A percentile compares a stretch with the other conserved stretches of the same genome.
Evolutionary conservation across 306 rosid genomes (phyloP).

Genomic region (Begonia masoniana): DNA sequence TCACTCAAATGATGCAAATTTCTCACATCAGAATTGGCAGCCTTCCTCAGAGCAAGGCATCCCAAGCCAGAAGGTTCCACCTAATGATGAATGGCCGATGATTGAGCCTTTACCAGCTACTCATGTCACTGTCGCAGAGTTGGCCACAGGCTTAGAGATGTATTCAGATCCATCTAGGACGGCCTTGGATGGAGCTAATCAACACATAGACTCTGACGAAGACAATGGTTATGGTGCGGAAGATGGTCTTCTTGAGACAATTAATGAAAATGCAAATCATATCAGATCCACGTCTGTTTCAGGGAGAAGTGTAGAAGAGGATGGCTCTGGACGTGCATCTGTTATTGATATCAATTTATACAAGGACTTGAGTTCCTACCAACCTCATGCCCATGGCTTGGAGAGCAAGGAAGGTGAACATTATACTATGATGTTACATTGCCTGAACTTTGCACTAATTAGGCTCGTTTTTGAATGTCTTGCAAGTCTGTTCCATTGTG

Average conservation of each 20-base stretch:
- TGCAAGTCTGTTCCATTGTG: no score
- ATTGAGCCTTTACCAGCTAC: conserved; percentile 56
- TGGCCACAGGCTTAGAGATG: conserved; percentile 31
- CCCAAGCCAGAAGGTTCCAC: conserved; percentile 22
- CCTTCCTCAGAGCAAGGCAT: conserved; percentile 12
- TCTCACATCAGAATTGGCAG: conserved; percentile 11
- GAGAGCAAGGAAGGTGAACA: conserved; percentile 58
- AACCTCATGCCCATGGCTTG: conserved; percentile 41
- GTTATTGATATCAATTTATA: conserved; percentile 48
- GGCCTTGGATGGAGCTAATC: conserved; percentile 18
- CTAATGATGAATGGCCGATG: conserved; percentile 76
- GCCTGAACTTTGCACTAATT: no score
- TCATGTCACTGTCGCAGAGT: conserved; percentile 34
- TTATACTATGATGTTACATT: no score
- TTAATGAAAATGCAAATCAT: conserved; percentile 18
- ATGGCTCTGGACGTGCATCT: conserved; percentile 40
- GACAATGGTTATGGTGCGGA: conserved; percentile 44
- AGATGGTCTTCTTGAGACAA: conserved; percentile 33
- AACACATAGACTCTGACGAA: conserved; percentile 23
- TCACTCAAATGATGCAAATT: conserved; percentile 13
- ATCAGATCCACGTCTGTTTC: conserved; percentile 44
- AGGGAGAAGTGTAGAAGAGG: conserved; percentile 50
- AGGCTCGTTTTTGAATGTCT: no score
- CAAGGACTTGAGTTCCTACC: conserved; percentile 14
- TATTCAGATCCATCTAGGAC: conserved; percentile 15